phyloP scores from a whole-genome alignment of 495 filamentous ascomycete genomes.

The Aspergillus diversus region DNA sequence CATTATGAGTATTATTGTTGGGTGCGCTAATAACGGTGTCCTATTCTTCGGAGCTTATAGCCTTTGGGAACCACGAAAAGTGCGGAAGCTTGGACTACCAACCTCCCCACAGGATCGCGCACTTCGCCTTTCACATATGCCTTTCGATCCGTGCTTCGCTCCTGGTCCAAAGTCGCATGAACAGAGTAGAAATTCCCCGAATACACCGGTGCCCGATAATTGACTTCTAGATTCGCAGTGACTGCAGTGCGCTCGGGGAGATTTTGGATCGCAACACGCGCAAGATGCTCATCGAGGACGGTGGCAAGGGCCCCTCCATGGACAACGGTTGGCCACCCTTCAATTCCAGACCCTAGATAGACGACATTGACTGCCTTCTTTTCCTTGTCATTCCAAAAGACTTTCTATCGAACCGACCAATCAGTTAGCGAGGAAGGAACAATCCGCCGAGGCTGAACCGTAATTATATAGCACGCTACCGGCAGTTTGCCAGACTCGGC shows the following conservation, averaged over 20 bases:
- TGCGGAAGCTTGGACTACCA: conserved; percentile 60
- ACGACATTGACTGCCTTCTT: conserved; percentile 57
- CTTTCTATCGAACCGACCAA: conserved; percentile 32
- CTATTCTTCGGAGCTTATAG: conserved; percentile 48
- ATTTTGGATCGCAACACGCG: conserved; percentile 43
- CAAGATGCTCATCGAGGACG: conserved; percentile 66
- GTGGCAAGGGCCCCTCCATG: conserved; percentile 79
- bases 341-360: conserved; percentile 62
- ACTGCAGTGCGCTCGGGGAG: conserved; percentile 54
- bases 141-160: conserved; percentile 62
- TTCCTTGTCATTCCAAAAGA: conserved; percentile 57
- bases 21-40: conserved; percentile 44
- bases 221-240: conserved; percentile 66
- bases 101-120: conserved; percentile 52
- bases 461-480: neutral
- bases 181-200: conserved; percentile 68
- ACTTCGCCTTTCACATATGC: conserved; percentile 61
- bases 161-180: conserved; percentile 49
- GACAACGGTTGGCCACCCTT: conserved; percentile 76
- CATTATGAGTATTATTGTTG: neutral
- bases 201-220: conserved; percentile 61
- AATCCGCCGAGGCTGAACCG: conserved; percentile 7
- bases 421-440: conserved; percentile 30
- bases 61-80: conserved; percentile 67
- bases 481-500: conserved; percentile 22